Conservation (phyloP, 495 filamentous ascomycete genomes). For the Thermochaetoides thermophila region DNA sequence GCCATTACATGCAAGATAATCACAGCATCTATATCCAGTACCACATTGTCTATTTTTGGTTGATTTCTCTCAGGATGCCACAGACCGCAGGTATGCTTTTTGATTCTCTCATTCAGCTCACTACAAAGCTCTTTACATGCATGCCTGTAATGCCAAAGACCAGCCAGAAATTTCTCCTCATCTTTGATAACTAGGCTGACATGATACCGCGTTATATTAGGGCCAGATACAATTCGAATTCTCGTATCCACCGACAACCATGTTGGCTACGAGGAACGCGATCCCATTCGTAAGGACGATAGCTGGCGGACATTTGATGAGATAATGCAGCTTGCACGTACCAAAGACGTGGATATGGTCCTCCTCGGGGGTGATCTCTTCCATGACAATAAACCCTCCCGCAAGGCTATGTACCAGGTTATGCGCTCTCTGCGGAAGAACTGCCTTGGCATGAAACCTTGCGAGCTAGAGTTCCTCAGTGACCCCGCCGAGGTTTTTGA, state of each 20-base stretch:
- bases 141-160: too few relatives aligned
- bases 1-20: too few relatives aligned
- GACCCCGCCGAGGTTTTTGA: constrained; percentile 82
- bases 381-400: constrained; percentile 96
- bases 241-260: constrained; percentile 91
- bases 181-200: too few relatives aligned
- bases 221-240: constrained; percentile 83
- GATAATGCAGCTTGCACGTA: constrained; percentile 78
- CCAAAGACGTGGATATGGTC: constrained; percentile 90
- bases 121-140: too few relatives aligned
- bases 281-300: constrained; percentile 85
- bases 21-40: background rate
- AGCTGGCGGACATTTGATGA: constrained; percentile 96
- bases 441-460: constrained; percentile 88
- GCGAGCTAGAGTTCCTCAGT: constrained; percentile 87
- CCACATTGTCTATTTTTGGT: background rate
- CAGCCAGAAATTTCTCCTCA: too few relatives aligned
- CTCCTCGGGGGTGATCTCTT: constrained; percentile 89
- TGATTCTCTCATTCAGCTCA: too few relatives aligned
- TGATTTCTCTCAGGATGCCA: constrained; percentile 12
- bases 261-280: constrained; percentile 91
- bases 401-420: constrained; percentile 92
- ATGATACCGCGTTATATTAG: too few relatives aligned
- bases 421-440: constrained; percentile 87
- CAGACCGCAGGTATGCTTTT: constrained; percentile 11